Evolutionary conservation across 306 rosid species (phyloP), one percentile per base, ranked within the genome.

Genomic region (Cicer judaicum): DNA sequence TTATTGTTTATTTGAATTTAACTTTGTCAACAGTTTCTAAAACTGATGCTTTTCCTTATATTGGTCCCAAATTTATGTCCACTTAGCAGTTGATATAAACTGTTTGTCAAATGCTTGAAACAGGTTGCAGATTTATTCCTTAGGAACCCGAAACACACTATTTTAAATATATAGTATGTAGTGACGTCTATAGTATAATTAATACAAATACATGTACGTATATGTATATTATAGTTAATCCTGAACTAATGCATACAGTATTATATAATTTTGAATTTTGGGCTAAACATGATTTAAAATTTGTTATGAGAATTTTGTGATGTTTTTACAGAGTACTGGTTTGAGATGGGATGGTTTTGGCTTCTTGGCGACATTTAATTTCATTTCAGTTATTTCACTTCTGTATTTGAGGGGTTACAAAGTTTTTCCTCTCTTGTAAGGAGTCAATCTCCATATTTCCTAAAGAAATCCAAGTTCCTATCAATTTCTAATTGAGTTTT

Each of bases 351-450:
- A 21, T 76, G 73, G 41, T 40, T 75, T 44, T 75, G 64, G 38
- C 56, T 56, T 42, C 46, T 29, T 29, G 15, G 57, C 53, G 57
- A 43, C 44, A 14, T 40, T 49, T 49, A 40, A 54, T 54, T 39
- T 63, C 34, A 63, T 63, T 74, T 75, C 48, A 44, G 10, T 73
- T 73, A 44, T 38, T 72, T 64, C 72, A 41, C 42, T 64, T 49
- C 41, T 63, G 29, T 14, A 13, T 38, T 39, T 63, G 29, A 16
- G 13, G 55, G 72, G 34, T 39, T 21, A 8, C 13, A 38, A 12
- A 61, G 44, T 11, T 19, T 39, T 62, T 39, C 19, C 21, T 62
- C 21, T 39, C 12, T 14, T n/a, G 48, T 19, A 53, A 40, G 73
- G 44, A 64, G 56, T 53, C 19, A 41, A 65, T 50, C 59, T 76